Conservation (phyloP, 2,329 filamentous ascomycete genomes). For the Aureobasidium sp. region DNA sequence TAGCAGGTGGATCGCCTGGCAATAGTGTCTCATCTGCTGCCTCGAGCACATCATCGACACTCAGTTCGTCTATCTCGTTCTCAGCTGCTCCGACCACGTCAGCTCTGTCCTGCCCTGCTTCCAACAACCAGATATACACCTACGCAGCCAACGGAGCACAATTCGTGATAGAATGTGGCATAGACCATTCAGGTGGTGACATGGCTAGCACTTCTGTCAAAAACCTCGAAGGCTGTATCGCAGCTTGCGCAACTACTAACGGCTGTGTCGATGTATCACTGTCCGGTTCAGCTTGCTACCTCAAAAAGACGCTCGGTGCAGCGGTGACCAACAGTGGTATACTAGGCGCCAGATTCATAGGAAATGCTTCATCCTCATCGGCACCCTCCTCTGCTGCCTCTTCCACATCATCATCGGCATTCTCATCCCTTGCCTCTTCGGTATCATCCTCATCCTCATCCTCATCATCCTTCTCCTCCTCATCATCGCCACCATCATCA, state of each 20-base stretch:
- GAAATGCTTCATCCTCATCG: not conserved
- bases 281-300: constrained; percentile 21
- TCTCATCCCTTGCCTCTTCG: not conserved
- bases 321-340: constrained; percentile 20
- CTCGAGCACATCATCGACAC: not conserved
- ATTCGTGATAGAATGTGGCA: constrained; percentile 27
- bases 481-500: not conserved
- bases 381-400: not conserved
- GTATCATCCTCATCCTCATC: not conserved
- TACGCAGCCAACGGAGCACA: constrained; percentile 18
- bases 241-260: constrained; percentile 20
- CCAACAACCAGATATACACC: constrained; percentile 20
- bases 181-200: constrained; percentile 27
- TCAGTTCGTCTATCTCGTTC: constrained; percentile 4
- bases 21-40: not conserved
- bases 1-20: not conserved
- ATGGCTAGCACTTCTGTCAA: constrained; percentile 19
- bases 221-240: constrained; percentile 22
- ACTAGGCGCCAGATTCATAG: constrained; percentile 25
- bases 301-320: constrained; percentile 20
- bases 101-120: constrained; percentile 20
- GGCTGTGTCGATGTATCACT: constrained; percentile 24
- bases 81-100: constrained; percentile 17
- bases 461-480: not conserved
- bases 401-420: not conserved